phyloP scores from a whole-genome alignment of 148 eudicot species.

The Camellia sinensis region DNA sequence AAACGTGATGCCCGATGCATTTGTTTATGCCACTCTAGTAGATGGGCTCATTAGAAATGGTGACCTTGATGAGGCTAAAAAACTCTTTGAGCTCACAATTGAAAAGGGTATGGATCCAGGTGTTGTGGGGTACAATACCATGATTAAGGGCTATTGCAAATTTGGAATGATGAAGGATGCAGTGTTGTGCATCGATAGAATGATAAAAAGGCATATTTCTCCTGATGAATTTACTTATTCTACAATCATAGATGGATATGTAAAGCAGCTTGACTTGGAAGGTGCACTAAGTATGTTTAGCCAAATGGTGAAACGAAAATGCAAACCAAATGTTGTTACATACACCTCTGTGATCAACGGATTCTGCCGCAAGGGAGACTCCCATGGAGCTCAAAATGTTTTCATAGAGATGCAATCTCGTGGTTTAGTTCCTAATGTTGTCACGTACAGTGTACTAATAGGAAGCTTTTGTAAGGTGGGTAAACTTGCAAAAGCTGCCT shows the following conservation, averaged over 20 bases:
- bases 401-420: conserved; percentile 55
- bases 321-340: conserved; percentile 78
- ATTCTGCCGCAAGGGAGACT: conserved; percentile 51
- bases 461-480: conserved; percentile 71
- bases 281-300: conserved; percentile 53
- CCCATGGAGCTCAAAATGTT: conserved; percentile 43
- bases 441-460: conserved; percentile 68
- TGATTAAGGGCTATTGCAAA: conserved; percentile 86
- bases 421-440: conserved; percentile 69
- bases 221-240: conserved; percentile 88
- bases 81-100: conserved; percentile 49
- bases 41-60: conserved; percentile 74
- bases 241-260: conserved; percentile 76
- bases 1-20: conserved; percentile 60
- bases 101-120: conserved; percentile 58
- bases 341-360: conserved; percentile 85
- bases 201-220: conserved; percentile 35
- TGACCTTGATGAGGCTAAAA: conserved; percentile 64
- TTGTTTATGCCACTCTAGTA: conserved; percentile 63
- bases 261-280: conserved; percentile 65
- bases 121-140: conserved; percentile 72
- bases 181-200: conserved; percentile 46
- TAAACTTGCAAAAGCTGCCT: conserved; percentile 59
- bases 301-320: conserved; percentile 53
- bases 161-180: conserved; percentile 77